These are phyloP conservation scores for Phytophthora hybrid DNA, from an alignment of 352 stramenopile species.

Conservation along the genomic window DNA sequence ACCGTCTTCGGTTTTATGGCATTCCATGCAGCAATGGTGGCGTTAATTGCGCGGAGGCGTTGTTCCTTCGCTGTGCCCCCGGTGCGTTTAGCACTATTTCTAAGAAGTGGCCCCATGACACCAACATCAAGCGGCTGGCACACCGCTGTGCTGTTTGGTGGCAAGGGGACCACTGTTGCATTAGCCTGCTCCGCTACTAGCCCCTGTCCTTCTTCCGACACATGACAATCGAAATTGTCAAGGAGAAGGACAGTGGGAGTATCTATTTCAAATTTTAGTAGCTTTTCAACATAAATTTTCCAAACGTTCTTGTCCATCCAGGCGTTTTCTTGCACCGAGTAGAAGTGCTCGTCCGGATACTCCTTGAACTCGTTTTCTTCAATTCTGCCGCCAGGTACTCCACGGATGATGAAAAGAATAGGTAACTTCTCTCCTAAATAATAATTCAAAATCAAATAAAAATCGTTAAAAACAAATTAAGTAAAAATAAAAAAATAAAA, in stretches of 20 bases:
- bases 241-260: not conserved
- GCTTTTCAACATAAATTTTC: conserved; percentile 8
- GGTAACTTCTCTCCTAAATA: no score
- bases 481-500: not conserved
- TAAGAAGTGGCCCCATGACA: not conserved
- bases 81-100: not conserved
- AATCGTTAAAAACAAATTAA: no score
- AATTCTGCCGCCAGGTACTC: no score
- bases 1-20: not conserved
- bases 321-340: no score
- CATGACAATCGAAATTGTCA: not conserved
- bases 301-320: conserved; percentile 6
- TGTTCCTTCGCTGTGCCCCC: not conserved
- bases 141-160: no score
- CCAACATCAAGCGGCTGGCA: not conserved
- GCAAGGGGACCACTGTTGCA: no score
- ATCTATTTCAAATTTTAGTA: conserved; percentile 25
- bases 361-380: no score
- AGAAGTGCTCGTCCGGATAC: no score
- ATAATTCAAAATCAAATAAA: no score
- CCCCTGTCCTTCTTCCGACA: no score
- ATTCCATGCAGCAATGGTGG: not conserved
- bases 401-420: no score
- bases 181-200: no score
- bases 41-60: not conserved